Conservation (phyloP, 306 rosid species). For the Astragalus glycyphyllos region DNA sequence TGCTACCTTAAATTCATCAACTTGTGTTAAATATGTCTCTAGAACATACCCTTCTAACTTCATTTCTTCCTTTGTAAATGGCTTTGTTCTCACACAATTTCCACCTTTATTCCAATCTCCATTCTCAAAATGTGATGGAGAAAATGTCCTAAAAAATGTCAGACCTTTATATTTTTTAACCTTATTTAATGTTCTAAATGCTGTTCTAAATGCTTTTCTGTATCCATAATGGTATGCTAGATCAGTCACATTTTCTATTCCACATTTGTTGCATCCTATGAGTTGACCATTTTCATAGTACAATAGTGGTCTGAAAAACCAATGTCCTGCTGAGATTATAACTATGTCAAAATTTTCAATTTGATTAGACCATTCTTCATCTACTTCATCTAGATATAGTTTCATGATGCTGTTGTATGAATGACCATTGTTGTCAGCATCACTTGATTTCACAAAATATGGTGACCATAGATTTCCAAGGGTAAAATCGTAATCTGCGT, state of each 20-base stretch:
- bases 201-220: conserved; percentile 70
- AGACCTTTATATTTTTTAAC: conserved; percentile 64
- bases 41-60: conserved; percentile 42
- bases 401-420: conserved; percentile 58
- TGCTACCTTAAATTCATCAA: conserved; percentile 66
- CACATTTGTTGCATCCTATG: conserved; percentile 72
- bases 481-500: conserved; percentile 70
- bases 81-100: conserved; percentile 70
- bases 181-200: conserved; percentile 51
- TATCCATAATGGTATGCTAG: conserved; percentile 55
- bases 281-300: conserved; percentile 58
- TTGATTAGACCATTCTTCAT: conserved; percentile 61
- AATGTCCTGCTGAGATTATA: conserved; percentile 83
- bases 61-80: conserved; percentile 59
- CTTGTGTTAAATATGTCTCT: conserved; percentile 58
- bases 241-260: conserved; percentile 48
- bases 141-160: conserved; percentile 83
- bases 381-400: conserved; percentile 71
- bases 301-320: conserved; percentile 79
- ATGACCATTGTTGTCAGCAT: conserved; percentile 55
- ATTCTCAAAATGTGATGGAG: conserved; percentile 87
- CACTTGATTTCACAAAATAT: conserved; percentile 59
- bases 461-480: conserved; percentile 82
- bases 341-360: conserved; percentile 69
- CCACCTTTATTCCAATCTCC: conserved; percentile 94